phyloP scores from a whole-genome alignment of 1,139 yeast species.

The Geotrichum bryndzae region DNA sequence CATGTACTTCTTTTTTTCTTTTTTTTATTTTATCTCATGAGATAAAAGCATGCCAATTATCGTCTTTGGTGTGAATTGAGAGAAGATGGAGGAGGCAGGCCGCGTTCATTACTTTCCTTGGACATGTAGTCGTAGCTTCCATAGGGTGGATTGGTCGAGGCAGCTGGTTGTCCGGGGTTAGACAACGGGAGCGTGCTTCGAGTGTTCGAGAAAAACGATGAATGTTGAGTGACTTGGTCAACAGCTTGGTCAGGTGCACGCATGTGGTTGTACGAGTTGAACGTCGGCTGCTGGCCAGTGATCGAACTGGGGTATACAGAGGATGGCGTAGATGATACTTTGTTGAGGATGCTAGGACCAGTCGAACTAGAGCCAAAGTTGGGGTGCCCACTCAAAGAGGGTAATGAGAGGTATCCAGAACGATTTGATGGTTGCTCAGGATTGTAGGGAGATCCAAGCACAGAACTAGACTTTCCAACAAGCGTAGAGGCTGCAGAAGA shows the following conservation, averaged over 20 bases:
- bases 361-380: neutral
- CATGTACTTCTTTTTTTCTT: neutral
- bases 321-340: neutral
- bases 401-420: slow-evolving; percentile 3
- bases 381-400: neutral
- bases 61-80: slow-evolving; percentile 8
- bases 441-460: neutral
- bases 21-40: neutral
- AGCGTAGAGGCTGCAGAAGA: neutral
- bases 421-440: slow-evolving; percentile 1
- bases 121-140: slow-evolving; percentile 21
- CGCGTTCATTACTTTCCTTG: slow-evolving; percentile 27
- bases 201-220: slow-evolving; percentile 11
- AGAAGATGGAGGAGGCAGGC: slow-evolving; percentile 13
- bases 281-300: slow-evolving; percentile 9
- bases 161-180: slow-evolving; percentile 6
- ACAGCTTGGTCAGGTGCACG: slow-evolving; percentile 9
- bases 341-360: neutral
- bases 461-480: neutral
- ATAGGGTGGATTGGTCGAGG: slow-evolving; percentile 6
- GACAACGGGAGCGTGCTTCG: slow-evolving; percentile 6
- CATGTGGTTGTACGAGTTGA: slow-evolving; percentile 11
- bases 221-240: slow-evolving; percentile 5
- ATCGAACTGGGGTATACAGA: slow-evolving; percentile 8
- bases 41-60: neutral